Evolutionary conservation across 352 stramenopile genomes (phyloP).

Genomic region (Phytophthora palmivora): DNA sequence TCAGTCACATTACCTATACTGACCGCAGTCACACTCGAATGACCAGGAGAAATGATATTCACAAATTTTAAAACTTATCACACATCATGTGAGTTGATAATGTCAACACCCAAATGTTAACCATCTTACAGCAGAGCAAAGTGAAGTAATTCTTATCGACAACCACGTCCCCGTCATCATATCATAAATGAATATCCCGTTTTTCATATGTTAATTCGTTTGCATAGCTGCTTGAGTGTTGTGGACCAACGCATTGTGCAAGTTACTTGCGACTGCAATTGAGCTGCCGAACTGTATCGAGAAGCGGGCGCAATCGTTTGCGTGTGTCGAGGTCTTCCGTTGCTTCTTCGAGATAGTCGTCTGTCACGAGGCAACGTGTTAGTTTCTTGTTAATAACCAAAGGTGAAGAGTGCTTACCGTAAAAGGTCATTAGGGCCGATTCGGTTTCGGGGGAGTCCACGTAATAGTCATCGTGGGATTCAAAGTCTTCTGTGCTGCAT

Average conservation of each 20-base stretch:
- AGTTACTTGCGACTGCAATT: conserved; percentile 38
- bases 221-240: background rate
- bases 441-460: conserved; percentile 70
- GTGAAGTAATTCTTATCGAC: conserved; percentile 43
- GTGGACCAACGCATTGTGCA: background rate
- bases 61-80: too few relatives aligned
- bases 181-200: conserved; percentile 19
- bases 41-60: too few relatives aligned
- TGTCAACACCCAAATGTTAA: too few relatives aligned
- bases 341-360: conserved; percentile 74
- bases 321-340: conserved; percentile 68
- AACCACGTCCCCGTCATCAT: conserved; percentile 8
- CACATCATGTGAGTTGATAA: too few relatives aligned
- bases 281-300: conserved; percentile 63
- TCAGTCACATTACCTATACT: too few relatives aligned
- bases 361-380: conserved; percentile 30
- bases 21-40: too few relatives aligned
- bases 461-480: conserved; percentile 40
- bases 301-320: conserved; percentile 75
- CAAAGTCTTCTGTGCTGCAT: conserved; percentile 62
- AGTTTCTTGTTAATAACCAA: background rate
- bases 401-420: conserved; percentile 42
- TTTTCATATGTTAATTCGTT: conserved; percentile 3
- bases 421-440: conserved; percentile 56
- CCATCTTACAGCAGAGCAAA: too few relatives aligned